Evolutionary conservation across 2,329 filamentous ascomycete genomes (phyloP), one percentile per base, ranked within the genome.

Genomic region (Fulvia fulva): DNA sequence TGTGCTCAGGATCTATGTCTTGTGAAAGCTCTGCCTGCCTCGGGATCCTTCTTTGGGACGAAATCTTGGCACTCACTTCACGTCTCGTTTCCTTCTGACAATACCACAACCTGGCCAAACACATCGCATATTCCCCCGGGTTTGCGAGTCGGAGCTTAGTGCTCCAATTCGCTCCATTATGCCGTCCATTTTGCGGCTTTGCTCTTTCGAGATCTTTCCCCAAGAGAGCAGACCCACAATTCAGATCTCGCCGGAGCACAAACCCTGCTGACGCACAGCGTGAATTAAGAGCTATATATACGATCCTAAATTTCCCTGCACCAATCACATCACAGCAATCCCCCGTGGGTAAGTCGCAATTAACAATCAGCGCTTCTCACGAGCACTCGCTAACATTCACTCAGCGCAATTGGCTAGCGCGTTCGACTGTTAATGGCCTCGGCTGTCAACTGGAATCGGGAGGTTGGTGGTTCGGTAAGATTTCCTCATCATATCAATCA

Each of bases 401-500:
- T 4, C 37, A 41, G 57, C 57, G 57, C 57, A 59, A 59, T 59
- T 59, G 57, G 57, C 57, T 59, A 59, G 57, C 57, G 57, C 57
- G 57, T 59, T 59, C 57, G 57, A 41, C 57, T 59, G 57, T 59
- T 59, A 59, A 26, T 34, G 23, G 28, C 28, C 26, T 16, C 6
- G 23, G 16, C 30, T 21, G 21, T 19, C 25, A 32, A 55, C 32
- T 37, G 44, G 32, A 16, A 58, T 41, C 57, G 57, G 57, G 45
- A 59, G 57, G 57, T 49, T 59, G 53, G 57, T 56, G 53, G 57
- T 41, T 41, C 37, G 37, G 34, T 41, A n/a, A 41, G 34, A 16
- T 16, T n/a, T n/a, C 12, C 14, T n/a, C n/a, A n/a, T n/a, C n/a
- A n/a, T n/a, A n/a, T n/a, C n/a, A n/a, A n/a, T n/a, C n/a, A n/a